A percentile compares a stretch with the other conserved stretches of the same genome.
Evolutionary conservation across 2,329 filamentous ascomycete species (phyloP).

Genomic region (Xylaria arbuscula): DNA sequence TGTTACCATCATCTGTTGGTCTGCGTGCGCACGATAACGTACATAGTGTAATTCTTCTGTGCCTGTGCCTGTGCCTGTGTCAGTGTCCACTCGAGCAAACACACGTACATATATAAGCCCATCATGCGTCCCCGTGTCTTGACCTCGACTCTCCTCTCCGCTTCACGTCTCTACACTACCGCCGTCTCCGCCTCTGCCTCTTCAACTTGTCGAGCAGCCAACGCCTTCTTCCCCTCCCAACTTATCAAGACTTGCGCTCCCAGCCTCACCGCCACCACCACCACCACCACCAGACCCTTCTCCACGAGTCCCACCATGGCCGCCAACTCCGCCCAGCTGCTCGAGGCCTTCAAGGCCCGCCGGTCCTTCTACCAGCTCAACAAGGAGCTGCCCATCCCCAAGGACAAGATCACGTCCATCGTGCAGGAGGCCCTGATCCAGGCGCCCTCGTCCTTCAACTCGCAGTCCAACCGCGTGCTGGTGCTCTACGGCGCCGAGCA

Average conservation of each 20-base stretch:
- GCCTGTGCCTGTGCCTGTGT: neutral
- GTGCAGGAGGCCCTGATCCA: slow-evolving; percentile 72
- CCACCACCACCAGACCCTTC: slow-evolving; percentile 39
- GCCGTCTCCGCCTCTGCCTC: slow-evolving; percentile 24
- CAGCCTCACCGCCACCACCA: neutral
- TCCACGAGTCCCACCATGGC: slow-evolving; percentile 54
- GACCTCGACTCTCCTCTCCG: slow-evolving; percentile 44
- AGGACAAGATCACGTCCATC: slow-evolving; percentile 71
- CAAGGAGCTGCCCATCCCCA: slow-evolving; percentile 70
- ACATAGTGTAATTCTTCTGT: neutral
- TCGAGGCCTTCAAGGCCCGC: slow-evolving; percentile 74
- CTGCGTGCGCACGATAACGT: neutral
- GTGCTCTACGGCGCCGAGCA: slow-evolving; percentile 86
- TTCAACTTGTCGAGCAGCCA: slow-evolving; percentile 35
- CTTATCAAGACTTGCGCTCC: slow-evolving; percentile 36
- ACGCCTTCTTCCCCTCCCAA: slow-evolving; percentile 16
- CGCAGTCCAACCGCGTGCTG: slow-evolving; percentile 81
- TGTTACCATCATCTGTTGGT: too few species aligned
- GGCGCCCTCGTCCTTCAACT: slow-evolving; percentile 88
- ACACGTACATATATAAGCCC: slow-evolving; percentile 30
- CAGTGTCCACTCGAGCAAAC: neutral
- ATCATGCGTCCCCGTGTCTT: slow-evolving; percentile 47
- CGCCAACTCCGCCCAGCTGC: slow-evolving; percentile 56
- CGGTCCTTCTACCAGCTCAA: slow-evolving; percentile 76
- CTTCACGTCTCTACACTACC: slow-evolving; percentile 38